Percentiles rank a stretch among this genome's conserved stretches.
These are phyloP conservation scores for Carex arenaria DNA, from an alignment of 202 grass and related monocot species.

Conservation along the genomic window DNA sequence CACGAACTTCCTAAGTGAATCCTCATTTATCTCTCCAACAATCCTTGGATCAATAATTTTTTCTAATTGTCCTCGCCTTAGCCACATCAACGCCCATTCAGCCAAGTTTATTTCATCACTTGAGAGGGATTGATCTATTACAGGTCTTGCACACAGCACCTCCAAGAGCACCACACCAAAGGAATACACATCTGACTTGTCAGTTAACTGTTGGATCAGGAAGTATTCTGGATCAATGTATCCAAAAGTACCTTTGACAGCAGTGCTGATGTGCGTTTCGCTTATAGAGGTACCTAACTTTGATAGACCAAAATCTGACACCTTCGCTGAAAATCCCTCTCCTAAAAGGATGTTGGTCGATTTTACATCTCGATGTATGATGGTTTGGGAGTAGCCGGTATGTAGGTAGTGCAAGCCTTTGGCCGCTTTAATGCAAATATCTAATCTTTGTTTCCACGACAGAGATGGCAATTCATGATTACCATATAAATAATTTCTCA, in stretches of 20 bases:
- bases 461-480: slow-evolving; percentile 23
- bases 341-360: slow-evolving; percentile 46
- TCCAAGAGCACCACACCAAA: slow-evolving; percentile 82
- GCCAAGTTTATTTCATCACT: slow-evolving; percentile 71
- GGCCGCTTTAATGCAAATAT: slow-evolving; percentile 74
- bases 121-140: slow-evolving; percentile 55
- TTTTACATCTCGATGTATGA: slow-evolving; percentile 44
- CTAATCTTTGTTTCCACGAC: slow-evolving; percentile 71
- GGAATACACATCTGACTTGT: slow-evolving; percentile 82
- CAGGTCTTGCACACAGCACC: slow-evolving; percentile 74
- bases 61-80: slow-evolving; percentile 35
- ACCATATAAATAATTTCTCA: slow-evolving; percentile 58
- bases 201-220: slow-evolving; percentile 76
- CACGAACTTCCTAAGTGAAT: slow-evolving; percentile 75
- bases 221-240: slow-evolving; percentile 88
- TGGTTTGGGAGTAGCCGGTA: slow-evolving; percentile 63
- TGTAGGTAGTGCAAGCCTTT: slow-evolving; percentile 77
- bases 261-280: slow-evolving; percentile 76
- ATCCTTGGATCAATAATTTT: slow-evolving; percentile 52
- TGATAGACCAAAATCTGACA: slow-evolving; percentile 86
- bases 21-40: slow-evolving; percentile 41
- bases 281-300: slow-evolving; percentile 50
- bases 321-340: slow-evolving; percentile 48
- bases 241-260: slow-evolving; percentile 78
- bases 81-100: slow-evolving; percentile 58